Evolutionary conservation across 2,329 filamentous ascomycete species (phyloP).

Genomic region (Harringtonia aguacate): DNA sequence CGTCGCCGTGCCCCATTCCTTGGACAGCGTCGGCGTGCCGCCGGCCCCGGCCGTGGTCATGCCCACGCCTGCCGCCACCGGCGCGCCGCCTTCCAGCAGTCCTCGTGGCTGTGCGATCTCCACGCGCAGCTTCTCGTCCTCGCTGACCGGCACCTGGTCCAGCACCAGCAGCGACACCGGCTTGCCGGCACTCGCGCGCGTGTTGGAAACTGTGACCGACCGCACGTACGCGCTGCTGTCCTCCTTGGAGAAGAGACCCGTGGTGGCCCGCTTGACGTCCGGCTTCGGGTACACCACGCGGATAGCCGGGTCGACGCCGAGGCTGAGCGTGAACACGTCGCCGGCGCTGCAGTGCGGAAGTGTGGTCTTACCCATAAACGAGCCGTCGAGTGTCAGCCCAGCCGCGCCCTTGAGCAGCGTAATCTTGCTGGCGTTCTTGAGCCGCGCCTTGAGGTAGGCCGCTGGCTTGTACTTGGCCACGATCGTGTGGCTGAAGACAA

Average conservation of each 20-base stretch:
- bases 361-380: slow-evolving; percentile 46
- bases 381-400: slow-evolving; percentile 52
- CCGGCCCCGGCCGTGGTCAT: background rate
- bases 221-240: slow-evolving; percentile 39
- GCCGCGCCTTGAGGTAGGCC: slow-evolving; percentile 47
- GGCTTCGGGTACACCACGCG: slow-evolving; percentile 44
- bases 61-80: slow-evolving; percentile 15
- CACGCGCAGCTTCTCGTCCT: slow-evolving; percentile 46
- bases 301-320: slow-evolving; percentile 52
- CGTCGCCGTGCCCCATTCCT: slow-evolving; percentile 42
- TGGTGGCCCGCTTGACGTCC: slow-evolving; percentile 37
- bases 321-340: slow-evolving; percentile 38
- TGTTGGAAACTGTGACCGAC: slow-evolving; percentile 39
- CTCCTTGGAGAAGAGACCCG: slow-evolving; percentile 39
- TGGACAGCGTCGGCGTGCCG: slow-evolving; percentile 17
- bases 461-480: slow-evolving; percentile 50
- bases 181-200: slow-evolving; percentile 22
- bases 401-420: slow-evolving; percentile 44
- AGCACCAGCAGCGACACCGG: slow-evolving; percentile 38
- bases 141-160: slow-evolving; percentile 51
- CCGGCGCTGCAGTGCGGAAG: slow-evolving; percentile 46
- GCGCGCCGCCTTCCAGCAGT: slow-evolving; percentile 26
- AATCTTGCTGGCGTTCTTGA: slow-evolving; percentile 44
- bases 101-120: slow-evolving; percentile 38
- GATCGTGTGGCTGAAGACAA: slow-evolving; percentile 45